Evolutionary conservation across 768 basidiomycete genomes (phyloP).

Genomic region (Boletus subcaerulescens): DNA sequence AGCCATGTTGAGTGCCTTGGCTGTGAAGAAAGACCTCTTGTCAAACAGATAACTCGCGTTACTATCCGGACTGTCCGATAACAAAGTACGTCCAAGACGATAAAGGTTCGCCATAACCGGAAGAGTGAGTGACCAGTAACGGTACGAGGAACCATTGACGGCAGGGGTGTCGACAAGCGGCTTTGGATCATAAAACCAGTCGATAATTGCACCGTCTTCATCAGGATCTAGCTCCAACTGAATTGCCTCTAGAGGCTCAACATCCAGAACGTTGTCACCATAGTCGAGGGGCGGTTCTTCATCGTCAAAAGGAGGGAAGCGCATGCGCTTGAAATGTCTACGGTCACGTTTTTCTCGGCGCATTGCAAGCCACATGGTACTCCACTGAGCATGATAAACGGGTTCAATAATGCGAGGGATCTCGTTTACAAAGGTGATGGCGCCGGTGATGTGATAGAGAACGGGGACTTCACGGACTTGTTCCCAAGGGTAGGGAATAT

Average conservation of each 20-base stretch:
- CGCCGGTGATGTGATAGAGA: constrained; percentile 97
- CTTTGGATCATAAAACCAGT: constrained; percentile 99
- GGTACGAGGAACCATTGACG: constrained; percentile 92
- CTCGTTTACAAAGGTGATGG: constrained; percentile 99
- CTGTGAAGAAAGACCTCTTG: constrained; percentile 96
- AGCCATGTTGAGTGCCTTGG: constrained; percentile 95
- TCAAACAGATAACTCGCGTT: constrained; percentile 95
- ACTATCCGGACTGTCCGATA: constrained; percentile 89
- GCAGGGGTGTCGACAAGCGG: constrained; percentile 86
- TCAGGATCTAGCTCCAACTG: constrained; percentile 92
- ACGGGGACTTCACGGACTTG: constrained; percentile 99
- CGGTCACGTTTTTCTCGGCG: constrained; percentile 97
- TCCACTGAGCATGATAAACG: constrained; percentile 99
- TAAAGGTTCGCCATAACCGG: constrained; percentile 97
- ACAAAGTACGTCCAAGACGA: constrained; percentile 87
- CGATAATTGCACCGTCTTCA: constrained; percentile 87
- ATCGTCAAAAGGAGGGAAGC: constrained; percentile 98
- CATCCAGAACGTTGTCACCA: constrained; percentile 97
- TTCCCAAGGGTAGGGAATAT: constrained; percentile 97
- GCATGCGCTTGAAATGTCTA: constrained; percentile 99
- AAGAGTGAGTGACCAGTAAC: constrained; percentile 89
- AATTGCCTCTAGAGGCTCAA: constrained; percentile 96
- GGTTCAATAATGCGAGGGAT: constrained; percentile 96
- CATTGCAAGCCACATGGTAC: constrained; percentile 99
- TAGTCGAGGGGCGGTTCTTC: constrained; percentile 99